Evolutionary conservation across 2,329 filamentous ascomycete genomes (phyloP).

Genomic region (Apiospora kogelbergensis): DNA sequence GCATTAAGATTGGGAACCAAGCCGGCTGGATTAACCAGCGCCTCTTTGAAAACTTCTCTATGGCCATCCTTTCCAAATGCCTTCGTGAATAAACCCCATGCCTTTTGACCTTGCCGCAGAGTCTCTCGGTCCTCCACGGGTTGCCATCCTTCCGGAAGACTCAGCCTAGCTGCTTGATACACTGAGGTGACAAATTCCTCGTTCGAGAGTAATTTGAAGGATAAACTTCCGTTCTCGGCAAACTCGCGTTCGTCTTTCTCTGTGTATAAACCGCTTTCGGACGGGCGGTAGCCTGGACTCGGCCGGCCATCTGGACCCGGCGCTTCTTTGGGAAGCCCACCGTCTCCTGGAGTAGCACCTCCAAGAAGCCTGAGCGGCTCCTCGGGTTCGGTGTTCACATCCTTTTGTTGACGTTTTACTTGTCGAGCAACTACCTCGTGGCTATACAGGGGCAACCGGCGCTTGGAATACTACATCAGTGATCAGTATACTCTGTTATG

Average conservation of each 20-base stretch:
- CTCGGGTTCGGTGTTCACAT: neutral
- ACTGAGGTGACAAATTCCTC: neutral
- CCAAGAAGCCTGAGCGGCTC: neutral
- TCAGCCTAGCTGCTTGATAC: neutral
- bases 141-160: neutral
- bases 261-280: neutral
- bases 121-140: neutral
- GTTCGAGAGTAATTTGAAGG: neutral
- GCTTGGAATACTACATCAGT: neutral
- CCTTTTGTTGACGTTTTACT: neutral
- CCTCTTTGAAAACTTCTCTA: fast-evolving
- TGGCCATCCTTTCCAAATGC: neutral
- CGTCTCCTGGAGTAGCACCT: neutral
- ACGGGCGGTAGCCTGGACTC: too few relatives aligned
- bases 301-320: too few relatives aligned
- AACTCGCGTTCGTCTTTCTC: neutral
- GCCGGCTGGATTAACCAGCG: neutral
- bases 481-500: neutral
- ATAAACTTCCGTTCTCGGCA: neutral
- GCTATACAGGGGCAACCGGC: neutral
- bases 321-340: too few relatives aligned
- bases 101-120: neutral
- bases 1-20: neutral
- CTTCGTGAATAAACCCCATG: neutral
- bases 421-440: neutral